Percentiles rank a stretch among this genome's conserved stretches.
phyloP scores from a whole-genome alignment of 2,329 filamentous ascomycete species.

The Penicillium capsulatum region DNA sequence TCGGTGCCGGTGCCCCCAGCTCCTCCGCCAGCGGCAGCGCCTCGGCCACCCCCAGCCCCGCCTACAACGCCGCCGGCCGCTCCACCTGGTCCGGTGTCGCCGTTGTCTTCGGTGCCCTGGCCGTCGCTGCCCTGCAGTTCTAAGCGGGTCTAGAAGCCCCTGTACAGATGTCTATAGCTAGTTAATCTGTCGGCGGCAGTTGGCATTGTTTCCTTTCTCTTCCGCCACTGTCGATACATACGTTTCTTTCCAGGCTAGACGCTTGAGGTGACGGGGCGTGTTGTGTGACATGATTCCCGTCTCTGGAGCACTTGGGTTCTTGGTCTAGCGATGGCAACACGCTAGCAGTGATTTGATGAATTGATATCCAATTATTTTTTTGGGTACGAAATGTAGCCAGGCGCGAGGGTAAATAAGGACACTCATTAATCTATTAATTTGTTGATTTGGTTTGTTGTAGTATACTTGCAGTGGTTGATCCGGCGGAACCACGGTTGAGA shows the following conservation, averaged over 20 bases:
- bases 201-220: slow-evolving; percentile 1
- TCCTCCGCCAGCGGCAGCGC: slow-evolving; percentile 4
- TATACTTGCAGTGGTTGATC: too few species aligned
- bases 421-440: too few species aligned
- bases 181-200: not conserved
- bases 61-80: slow-evolving; percentile 26
- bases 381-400: too few species aligned
- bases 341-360: too few species aligned
- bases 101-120: slow-evolving; percentile 21
- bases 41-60: slow-evolving; percentile 7
- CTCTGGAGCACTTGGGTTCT: too few species aligned
- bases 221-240: not conserved
- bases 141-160: slow-evolving; percentile 10
- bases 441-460: too few species aligned
- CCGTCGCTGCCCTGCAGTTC: slow-evolving; percentile 22
- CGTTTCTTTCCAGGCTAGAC: slow-evolving; percentile 6
- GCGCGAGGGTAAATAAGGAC: too few species aligned
- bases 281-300: too few species aligned
- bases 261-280: not conserved
- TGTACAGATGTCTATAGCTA: not conserved
- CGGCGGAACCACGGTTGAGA: too few species aligned
- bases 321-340: too few species aligned
- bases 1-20: slow-evolving; percentile 1
- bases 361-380: too few species aligned
- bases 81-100: slow-evolving; percentile 22